Evolutionary conservation across 805 yeast genomes (phyloP).

Genomic region (Saturnispora kantuleensis): DNA sequence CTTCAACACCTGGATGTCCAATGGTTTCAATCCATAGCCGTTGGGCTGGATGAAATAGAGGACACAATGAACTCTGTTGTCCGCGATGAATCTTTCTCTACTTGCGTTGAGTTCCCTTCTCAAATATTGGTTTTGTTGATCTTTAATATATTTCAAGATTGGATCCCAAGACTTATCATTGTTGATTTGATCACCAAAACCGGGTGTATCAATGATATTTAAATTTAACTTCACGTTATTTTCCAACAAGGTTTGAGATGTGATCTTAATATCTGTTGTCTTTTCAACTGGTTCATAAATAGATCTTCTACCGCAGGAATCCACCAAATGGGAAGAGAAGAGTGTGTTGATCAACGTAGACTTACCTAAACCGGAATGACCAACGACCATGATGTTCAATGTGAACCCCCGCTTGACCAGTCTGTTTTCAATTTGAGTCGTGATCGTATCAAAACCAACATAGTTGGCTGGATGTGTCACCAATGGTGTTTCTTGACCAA

Average conservation of each 20-base stretch:
- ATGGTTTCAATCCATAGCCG: constrained; percentile 70
- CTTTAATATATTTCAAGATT: constrained; percentile 85
- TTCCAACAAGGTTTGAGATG: constrained; percentile 64
- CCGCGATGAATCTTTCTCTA: constrained; percentile 73
- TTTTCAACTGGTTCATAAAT: constrained; percentile 67
- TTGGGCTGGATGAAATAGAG: constrained; percentile 87
- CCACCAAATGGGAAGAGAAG: constrained; percentile 72
- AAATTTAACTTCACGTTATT: constrained; percentile 79
- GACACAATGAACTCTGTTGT: constrained; percentile 89
- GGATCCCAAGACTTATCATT: constrained; percentile 97
- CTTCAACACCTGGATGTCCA: constrained; percentile 75
- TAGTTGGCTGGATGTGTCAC: constrained; percentile 54
- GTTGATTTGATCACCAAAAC: constrained; percentile 94
- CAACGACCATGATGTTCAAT: constrained; percentile 90
- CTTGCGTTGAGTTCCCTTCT: constrained; percentile 93
- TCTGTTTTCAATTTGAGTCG: constrained; percentile 89
- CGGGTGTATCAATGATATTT: constrained; percentile 93
- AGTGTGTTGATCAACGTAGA: constrained; percentile 85
- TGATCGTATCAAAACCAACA: constrained; percentile 95
- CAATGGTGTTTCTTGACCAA: neutral
- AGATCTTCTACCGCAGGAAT: constrained; percentile 60
- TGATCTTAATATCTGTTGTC: constrained; percentile 75
- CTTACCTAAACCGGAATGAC: constrained; percentile 89
- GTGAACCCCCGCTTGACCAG: constrained; percentile 88
- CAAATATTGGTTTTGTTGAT: constrained; percentile 83